Percentiles rank a stretch among this genome's conserved stretches.
Conservation (phyloP, 495 filamentous ascomycete genomes). For the Neurospora sp. region DNA sequence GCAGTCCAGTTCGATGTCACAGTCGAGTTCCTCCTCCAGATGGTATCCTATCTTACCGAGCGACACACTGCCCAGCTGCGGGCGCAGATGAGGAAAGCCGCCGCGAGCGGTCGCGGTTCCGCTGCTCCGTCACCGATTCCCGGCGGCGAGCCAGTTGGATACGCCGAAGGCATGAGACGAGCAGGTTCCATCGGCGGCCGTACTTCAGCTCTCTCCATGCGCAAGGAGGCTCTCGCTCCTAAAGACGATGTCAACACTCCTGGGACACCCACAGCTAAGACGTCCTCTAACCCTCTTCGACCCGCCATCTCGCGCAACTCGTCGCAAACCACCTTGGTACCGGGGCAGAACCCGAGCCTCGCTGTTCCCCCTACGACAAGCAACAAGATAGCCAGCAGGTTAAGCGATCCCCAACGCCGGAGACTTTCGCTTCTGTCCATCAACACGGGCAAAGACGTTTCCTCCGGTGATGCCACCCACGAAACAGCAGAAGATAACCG, state of each 20-base stretch:
- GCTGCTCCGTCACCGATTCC: conserved; percentile 42
- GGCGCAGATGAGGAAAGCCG: conserved; percentile 74
- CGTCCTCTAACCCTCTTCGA: conserved; percentile 15
- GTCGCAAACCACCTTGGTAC: conserved; percentile 47
- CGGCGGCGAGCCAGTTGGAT: conserved; percentile 34
- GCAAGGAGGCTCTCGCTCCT: conserved; percentile 49
- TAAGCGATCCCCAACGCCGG: conserved; percentile 15
- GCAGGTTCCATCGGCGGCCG: conserved; percentile 45
- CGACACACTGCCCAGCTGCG: conserved; percentile 78
- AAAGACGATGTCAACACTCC: conserved; percentile 34
- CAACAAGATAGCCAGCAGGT: conserved; percentile 1
- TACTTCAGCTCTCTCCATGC: conserved; percentile 54
- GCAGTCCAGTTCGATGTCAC: conserved; percentile 51
- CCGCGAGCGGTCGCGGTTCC: conserved; percentile 34
- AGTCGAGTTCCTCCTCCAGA: conserved; percentile 80
- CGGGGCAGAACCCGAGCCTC: conserved; percentile 20
- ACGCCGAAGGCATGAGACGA: conserved; percentile 48
- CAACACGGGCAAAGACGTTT: not conserved
- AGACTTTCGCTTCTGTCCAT: conserved; percentile 27
- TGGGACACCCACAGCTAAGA: conserved; percentile 25
- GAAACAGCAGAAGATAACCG: not conserved
- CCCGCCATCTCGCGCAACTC: conserved; percentile 45
- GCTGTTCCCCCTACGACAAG: conserved; percentile 10
- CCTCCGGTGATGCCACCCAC: conserved; percentile 7
- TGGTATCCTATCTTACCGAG: conserved; percentile 92